Evolutionary conservation across 2,329 filamentous ascomycete species (phyloP), one percentile per base, ranked within the genome.

Genomic region (Claviceps purpurea): DNA sequence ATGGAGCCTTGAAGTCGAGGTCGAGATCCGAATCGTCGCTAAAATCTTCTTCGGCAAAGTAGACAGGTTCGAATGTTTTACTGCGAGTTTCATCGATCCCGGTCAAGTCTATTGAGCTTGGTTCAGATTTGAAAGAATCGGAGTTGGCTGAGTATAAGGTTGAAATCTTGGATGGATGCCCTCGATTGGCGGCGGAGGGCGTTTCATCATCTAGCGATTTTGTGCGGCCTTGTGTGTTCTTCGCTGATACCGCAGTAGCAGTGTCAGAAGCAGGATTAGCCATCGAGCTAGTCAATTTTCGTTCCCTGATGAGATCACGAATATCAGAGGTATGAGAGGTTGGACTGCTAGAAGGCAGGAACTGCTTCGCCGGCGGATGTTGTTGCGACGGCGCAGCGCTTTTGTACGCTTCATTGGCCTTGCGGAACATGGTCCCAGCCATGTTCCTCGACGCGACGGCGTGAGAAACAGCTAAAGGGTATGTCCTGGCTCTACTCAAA

Each of bases 11-110:
- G 50, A 82, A 77, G 56, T 89, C 78, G 20, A 86, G 67, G 55
- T 87, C 86, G 24, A 95, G 72, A 52, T 89, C 79, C 20, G 84
- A 77, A 59, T 95, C 89, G 62, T 91, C 87, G 60, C 89, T 88
- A 58, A 95, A 93, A 62, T 95, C 90, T 59, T 91, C 83, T 56
- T 89, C 86, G 54, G 82, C 79, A 56, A 89, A 86, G 55, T 77
- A 79, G 10, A 85, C 77, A 7, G 58, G 56, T 11, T 63, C 54
- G 41, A 63, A 56, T 30, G 57, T 47, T 49, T 65, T 67, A 26
- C 61, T 22, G 1, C 14, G 20, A 24, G 38, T 39, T 13, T 58
- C 55, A 43, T 64, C 61, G 1, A 65, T 50, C 5, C 52, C 58
- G 11, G 66, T 66, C 34, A 72, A 60, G 49, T 71, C 64, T 54